Percentiles rank a stretch among this genome's conserved stretches.
Conservation (phyloP, 371 early-diverging fungal genomes). For the Mortierella sp. region DNA sequence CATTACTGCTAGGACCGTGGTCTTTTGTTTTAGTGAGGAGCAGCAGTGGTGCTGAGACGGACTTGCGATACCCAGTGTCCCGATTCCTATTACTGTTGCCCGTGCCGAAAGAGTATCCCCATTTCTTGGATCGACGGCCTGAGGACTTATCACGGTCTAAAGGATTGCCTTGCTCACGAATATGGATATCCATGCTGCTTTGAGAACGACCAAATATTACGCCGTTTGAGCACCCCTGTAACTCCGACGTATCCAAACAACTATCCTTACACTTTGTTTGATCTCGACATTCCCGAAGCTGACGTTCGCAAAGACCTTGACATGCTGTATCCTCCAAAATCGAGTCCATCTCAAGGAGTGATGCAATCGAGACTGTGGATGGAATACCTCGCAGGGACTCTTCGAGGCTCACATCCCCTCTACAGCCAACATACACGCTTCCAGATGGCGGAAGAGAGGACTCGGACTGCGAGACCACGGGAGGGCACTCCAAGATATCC, state of each 20-base stretch:
- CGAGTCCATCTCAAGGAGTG: constrained; percentile 7
- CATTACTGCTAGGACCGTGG: neutral
- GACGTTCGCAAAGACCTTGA: too few species aligned
- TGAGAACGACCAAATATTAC: constrained; percentile 21
- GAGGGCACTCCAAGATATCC: neutral
- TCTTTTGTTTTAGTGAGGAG: constrained; percentile 2
- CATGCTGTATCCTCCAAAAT: neutral
- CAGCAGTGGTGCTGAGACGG: constrained; percentile 28
- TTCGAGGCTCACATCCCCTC: neutral
- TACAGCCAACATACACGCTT: constrained; percentile 23
- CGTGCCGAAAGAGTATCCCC: constrained; percentile 9
- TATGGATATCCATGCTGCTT: constrained; percentile 28
- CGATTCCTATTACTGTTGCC: neutral
- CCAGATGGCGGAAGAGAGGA: neutral
- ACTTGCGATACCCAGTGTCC: constrained; percentile 15
- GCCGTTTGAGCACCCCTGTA: constrained; percentile 1
- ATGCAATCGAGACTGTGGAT: constrained; percentile 23
- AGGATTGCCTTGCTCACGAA: constrained; percentile 3
- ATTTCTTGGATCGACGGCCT: constrained; percentile 18
- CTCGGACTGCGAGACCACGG: neutral
- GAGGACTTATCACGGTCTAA: neutral
- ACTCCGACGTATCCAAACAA: neutral
- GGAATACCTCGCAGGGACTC: constrained; percentile 17
- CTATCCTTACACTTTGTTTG: too few species aligned
- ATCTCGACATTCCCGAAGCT: too few species aligned